Evolutionary conservation across 305 asterid species (phyloP).

Genomic region (Plantago coronopus): DNA sequence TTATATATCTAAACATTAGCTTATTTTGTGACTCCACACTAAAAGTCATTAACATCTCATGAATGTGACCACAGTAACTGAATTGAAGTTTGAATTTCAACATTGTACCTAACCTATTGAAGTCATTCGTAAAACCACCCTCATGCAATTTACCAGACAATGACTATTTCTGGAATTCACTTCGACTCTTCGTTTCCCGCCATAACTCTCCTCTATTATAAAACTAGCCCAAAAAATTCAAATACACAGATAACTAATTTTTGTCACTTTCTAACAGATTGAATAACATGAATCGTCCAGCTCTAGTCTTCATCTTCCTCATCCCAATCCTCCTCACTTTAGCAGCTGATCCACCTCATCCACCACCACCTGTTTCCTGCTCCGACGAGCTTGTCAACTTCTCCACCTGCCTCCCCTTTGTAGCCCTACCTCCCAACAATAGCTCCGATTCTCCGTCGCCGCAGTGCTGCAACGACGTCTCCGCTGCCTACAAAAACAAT

Average conservation of each 20-base stretch:
- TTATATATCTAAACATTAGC: too few relatives aligned
- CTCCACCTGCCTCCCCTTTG: constrained; percentile 69
- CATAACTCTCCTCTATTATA: constrained; percentile 11
- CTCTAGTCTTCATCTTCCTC: constrained; percentile 31
- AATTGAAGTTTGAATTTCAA: too few relatives aligned
- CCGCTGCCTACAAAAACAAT: constrained; percentile 37
- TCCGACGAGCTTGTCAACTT: constrained; percentile 60
- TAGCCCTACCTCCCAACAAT: constrained; percentile 65
- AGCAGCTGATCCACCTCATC: constrained; percentile 18
- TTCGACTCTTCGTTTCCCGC: too few relatives aligned
- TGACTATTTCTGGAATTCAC: too few relatives aligned
- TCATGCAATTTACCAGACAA: too few relatives aligned
- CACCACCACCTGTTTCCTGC: constrained; percentile 41
- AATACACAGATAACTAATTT: too few relatives aligned
- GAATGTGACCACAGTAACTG: too few relatives aligned
- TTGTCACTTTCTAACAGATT: too few relatives aligned
- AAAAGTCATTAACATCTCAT: too few relatives aligned
- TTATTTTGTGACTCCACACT: too few relatives aligned
- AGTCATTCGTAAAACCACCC: too few relatives aligned
- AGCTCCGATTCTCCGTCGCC: constrained; percentile 49
- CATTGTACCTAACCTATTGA: too few relatives aligned
- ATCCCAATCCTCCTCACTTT: constrained; percentile 21
- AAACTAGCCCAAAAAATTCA: not conserved
- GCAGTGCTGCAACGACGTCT: constrained; percentile 60
- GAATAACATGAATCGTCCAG: constrained; percentile 27